Evolutionary conservation across 345 rosid genomes (phyloP), one percentile per base, ranked within the genome.

Genomic region (Ailanthus altissimus): DNA sequence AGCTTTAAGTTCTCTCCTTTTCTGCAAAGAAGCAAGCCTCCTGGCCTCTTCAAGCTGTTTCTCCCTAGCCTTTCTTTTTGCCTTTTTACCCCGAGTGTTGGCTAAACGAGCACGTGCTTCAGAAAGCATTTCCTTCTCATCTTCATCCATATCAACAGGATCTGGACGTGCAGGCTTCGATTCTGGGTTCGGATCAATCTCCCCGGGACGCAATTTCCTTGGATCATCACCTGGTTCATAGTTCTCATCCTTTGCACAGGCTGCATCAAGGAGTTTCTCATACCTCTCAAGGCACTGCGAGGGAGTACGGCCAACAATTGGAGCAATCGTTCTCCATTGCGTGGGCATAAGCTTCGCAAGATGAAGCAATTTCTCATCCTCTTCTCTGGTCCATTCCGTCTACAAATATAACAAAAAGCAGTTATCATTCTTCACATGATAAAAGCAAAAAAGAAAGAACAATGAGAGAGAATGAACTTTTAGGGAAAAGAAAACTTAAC

Each of bases 301-400:
- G 5, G 99, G 99, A 25, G 99, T 96, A 61, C 99, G 97, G 3
- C 99, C 99, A 36, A 96, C 99, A 75, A 96, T 96, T 23, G 99
- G 99, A 1, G 99, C 98, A 86, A 96, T 94, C 10, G 99, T 94
- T 85, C 99, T 85, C 99, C 99, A 96, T 56, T 96, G 99, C 8
- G 98, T 94, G 43, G 99, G 99, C 92, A 96, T 84, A 67, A 96
- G 97, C 84, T 96, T 96, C 0, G 99, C 99, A 77, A 96, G 99
- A 87, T 96, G 99, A 49, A 96, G 97, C 86, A 96, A 86, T 77
- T 96, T 96, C 85, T 96, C 99, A 78, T 96, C 99, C 88, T 96
- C 99, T 72, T 96, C 99, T 77, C 99, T 90, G 12, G 99, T 96
- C 99, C 99, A 96, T 84, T 96, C 99, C 16, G 99, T 96, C 99